Evolutionary conservation across 1,284 basidiomycete genomes (phyloP), one percentile per base, ranked within the genome.

Genomic region (Pascua guehoae): DNA sequence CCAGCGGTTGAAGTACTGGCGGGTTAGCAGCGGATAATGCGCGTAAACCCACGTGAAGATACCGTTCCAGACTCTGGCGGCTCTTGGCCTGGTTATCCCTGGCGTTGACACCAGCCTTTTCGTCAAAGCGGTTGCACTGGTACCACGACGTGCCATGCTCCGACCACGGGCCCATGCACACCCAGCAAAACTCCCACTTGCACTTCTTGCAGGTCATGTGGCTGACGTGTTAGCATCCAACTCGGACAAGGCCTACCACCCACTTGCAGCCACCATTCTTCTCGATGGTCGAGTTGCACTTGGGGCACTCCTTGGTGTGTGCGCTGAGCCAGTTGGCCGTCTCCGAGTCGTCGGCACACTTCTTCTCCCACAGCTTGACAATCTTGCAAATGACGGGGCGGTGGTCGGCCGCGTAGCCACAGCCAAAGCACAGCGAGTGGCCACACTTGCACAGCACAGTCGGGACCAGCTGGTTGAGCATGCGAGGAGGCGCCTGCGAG

Each of bases 241-340:
- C 12, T 14, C 18, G 11, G 5, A 41, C 14, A 32, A 16, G 7
- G 24, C 17, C 9, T 40, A 53, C 14, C 12, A 85, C 89, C 71
- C 73, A 93, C 91, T 96, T 95, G 90, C 95, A 98, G 5, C 95
- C 94, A n/a, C 95, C 94, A 67, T 98, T 98, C 87, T 98, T 98
- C 83, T 98, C 94, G 64, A 98, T 98, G 51, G 94, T 97, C 67
- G 91, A 93, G 72, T 89, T 86, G 77, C 95, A 98, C 73, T 91
- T 88, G 47, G 86, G 84, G 73, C 95, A 98, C 77, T 98, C 95
- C 80, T 98, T 98, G 50, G 95, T 98, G 75, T 98, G 97, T 66
- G 93, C 97, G 82, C 90, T 91, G 79, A 98, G 94, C 95, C 95
- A 98, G 74, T 98, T 98, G 42, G 93, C 91, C 16, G 95, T 98